Conservation (phyloP, 2,329 filamentous ascomycete species). For the Myrmaecium sp. region DNA sequence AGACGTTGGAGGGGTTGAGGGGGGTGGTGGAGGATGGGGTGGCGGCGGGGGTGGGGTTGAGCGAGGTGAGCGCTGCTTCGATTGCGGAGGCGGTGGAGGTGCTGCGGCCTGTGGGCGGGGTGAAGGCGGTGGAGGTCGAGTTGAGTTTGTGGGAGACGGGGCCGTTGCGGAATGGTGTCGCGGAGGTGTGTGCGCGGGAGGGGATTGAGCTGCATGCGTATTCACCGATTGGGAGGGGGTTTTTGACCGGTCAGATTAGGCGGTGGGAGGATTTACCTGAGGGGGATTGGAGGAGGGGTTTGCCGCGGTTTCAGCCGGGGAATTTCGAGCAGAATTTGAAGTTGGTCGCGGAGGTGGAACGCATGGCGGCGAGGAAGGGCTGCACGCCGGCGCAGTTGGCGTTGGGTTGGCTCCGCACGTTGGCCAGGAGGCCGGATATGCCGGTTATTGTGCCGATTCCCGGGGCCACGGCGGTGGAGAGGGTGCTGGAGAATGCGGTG, state of each 20-base stretch:
- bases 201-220: slow-evolving; percentile 42
- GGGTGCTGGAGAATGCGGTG: slow-evolving; percentile 43
- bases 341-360: slow-evolving; percentile 41
- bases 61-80: slow-evolving; percentile 27
- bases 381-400: slow-evolving; percentile 48
- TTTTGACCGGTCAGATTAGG: slow-evolving; percentile 28
- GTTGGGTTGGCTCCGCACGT: slow-evolving; percentile 42
- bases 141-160: slow-evolving; percentile 40
- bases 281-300: slow-evolving; percentile 27
- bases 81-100: slow-evolving; percentile 33
- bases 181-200: slow-evolving; percentile 39
- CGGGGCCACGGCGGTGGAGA: slow-evolving; percentile 38
- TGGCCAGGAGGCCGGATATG: slow-evolving; percentile 35
- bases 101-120: no score
- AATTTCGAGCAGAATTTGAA: slow-evolving; percentile 50
- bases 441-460: slow-evolving; percentile 49
- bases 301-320: slow-evolving; percentile 46
- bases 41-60: slow-evolving; percentile 28
- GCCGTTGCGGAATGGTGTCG: slow-evolving; percentile 42
- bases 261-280: slow-evolving; percentile 39
- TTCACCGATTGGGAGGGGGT: slow-evolving; percentile 49
- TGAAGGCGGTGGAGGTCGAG: slow-evolving; percentile 43
- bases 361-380: slow-evolving; percentile 40
- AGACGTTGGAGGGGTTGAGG: slow-evolving; percentile 4
- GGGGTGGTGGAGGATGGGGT: slow-evolving; percentile 23